Evolutionary conservation across 23 red algal genomes (phyloP), one percentile per base, ranked within the genome.

Genomic region (Chondrus crispus): DNA sequence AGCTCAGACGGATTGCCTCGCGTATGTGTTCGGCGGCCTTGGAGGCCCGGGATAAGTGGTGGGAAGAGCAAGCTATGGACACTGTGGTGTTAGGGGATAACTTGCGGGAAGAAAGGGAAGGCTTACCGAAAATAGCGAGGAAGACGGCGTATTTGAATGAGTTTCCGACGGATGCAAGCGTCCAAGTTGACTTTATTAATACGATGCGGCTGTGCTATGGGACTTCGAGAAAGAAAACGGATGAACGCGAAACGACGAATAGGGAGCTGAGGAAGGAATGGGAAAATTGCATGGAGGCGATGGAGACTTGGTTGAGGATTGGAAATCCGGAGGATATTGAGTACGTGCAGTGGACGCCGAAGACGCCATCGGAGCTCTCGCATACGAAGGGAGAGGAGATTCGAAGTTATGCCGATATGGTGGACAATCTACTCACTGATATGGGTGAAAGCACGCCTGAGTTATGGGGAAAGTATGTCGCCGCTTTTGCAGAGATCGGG

Each of bases 161-260:
- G 22, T 55, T 76, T 28, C 46, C 85, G 12, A 89, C 85, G 14
- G 85, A 89, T 19, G 60, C 74, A 22, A 51, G 41, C 30, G 14
- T 89, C 22, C 69, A 78, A 73, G 69, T 73, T n/a, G 85, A 73
- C 49, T 53, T 89, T 39, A 68, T 89, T 51, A 89, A 89, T 60
- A 89, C 85, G 19, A 89, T 89, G 85, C 85, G 85, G 18, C 33
- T 89, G 44, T 78, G 72, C 36, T 89, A 89, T 41, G n/a, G n/a
- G n/a, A n/a, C n/a, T n/a, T n/a, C n/a, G n/a, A n/a, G n/a, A n/a
- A n/a, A n/a, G n/a, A n/a, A n/a, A n/a, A n/a, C n/a, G n/a, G n/a
- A n/a, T n/a, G n/a, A n/a, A n/a, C n/a, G n/a, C n/a, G n/a, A n/a
- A n/a, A n/a, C n/a, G n/a, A n/a, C n/a, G n/a, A n/a, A n/a, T n/a